Conservation (phyloP, 2,329 filamentous ascomycete genomes). For the Aspergillus novoparasiticus region DNA sequence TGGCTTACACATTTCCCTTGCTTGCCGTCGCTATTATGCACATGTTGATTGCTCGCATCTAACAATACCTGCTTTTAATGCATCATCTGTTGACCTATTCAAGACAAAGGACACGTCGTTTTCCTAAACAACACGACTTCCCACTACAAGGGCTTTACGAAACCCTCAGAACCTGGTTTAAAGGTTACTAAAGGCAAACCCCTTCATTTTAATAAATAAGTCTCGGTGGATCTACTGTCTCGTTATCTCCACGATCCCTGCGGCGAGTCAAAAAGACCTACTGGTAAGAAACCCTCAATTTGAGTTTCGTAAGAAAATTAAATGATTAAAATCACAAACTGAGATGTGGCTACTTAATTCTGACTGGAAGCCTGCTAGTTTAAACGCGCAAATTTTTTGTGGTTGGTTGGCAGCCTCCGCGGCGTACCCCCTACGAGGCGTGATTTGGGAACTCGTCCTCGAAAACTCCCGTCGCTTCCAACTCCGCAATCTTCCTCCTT, state of each 20-base stretch:
- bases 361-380: slow-evolving; percentile 7
- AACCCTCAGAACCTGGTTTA: neutral
- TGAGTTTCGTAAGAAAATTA: slow-evolving; percentile 4
- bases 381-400: slow-evolving; percentile 16
- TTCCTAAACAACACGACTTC: neutral
- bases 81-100: neutral
- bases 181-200: neutral
- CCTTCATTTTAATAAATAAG: neutral
- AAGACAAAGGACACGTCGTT: slow-evolving; percentile 5
- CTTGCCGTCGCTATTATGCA: neutral
- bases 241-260: slow-evolving; percentile 7
- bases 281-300: slow-evolving; percentile 9
- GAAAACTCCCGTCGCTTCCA: slow-evolving; percentile 30
- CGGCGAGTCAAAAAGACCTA: slow-evolving; percentile 4
- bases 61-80: neutral
- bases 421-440: slow-evolving; percentile 28
- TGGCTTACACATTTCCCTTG: neutral
- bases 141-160: neutral
- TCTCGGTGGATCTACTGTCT: neutral
- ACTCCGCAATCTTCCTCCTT: slow-evolving; percentile 31
- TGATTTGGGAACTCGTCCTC: slow-evolving; percentile 29
- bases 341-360: slow-evolving; percentile 1
- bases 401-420: slow-evolving; percentile 21
- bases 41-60: neutral
- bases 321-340: slow-evolving; percentile 1